A percentile compares a stretch with the other conserved stretches of the same genome.
phyloP scores from a whole-genome alignment of 257 asterid species.

The Paulownia fortunei region DNA sequence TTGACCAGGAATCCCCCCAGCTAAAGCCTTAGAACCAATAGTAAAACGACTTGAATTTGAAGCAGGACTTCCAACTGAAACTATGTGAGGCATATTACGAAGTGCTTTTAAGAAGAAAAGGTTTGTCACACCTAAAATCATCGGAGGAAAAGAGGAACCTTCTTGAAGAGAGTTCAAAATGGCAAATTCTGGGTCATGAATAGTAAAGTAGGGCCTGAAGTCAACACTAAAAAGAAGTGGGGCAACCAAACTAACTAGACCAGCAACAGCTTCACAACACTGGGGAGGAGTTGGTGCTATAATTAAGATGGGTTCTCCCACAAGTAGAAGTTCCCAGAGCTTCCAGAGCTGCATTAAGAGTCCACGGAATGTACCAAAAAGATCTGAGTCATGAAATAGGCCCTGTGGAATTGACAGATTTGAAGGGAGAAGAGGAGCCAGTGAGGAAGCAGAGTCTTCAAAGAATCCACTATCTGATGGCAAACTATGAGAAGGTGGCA shows the following conservation, averaged over 20 bases:
- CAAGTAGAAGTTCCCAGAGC: slow-evolving; percentile 90
- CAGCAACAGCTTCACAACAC: slow-evolving; percentile 94
- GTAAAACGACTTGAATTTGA: slow-evolving; percentile 61
- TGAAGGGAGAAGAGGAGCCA: slow-evolving; percentile 94
- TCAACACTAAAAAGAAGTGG: slow-evolving; percentile 92
- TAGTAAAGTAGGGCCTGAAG: slow-evolving; percentile 95
- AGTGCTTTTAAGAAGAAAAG: slow-evolving; percentile 93
- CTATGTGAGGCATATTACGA: slow-evolving; percentile 82
- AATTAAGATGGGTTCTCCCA: slow-evolving; percentile 92
- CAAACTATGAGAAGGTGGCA: slow-evolving; percentile 95
- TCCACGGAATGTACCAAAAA: slow-evolving; percentile 86
- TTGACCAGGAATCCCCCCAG: slow-evolving; percentile 57
- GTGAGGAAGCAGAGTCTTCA: slow-evolving; percentile 89
- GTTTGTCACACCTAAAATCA: slow-evolving; percentile 93
- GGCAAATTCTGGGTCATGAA: slow-evolving; percentile 92
- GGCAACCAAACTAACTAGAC: slow-evolving; percentile 91
- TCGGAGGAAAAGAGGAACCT: slow-evolving; percentile 79
- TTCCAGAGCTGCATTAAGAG: slow-evolving; percentile 95
- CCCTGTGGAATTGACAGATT: slow-evolving; percentile 88
- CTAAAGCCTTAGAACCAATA: slow-evolving; percentile 52
- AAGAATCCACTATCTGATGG: slow-evolving; percentile 80
- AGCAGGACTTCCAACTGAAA: slow-evolving; percentile 91
- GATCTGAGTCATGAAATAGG: slow-evolving; percentile 95
- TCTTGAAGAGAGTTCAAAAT: slow-evolving; percentile 73
- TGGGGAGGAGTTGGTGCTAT: slow-evolving; percentile 96